A percentile compares a stretch with the other conserved stretches of the same genome.
Conservation (phyloP, 139 green algal genomes). For the Medakamo hakoo region DNA sequence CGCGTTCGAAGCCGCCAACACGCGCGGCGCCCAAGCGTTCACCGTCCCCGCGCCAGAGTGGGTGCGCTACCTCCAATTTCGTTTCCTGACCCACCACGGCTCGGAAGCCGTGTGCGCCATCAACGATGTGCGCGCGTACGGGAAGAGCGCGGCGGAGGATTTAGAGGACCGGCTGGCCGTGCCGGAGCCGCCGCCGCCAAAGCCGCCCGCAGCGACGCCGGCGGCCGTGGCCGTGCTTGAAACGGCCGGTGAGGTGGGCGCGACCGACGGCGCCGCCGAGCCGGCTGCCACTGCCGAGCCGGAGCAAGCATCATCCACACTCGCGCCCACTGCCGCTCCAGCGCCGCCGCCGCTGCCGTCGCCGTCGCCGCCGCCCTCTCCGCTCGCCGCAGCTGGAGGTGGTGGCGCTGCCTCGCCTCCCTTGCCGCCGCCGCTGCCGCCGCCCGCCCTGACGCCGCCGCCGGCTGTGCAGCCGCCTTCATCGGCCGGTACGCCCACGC, state of each 20-base stretch:
- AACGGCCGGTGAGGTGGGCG: neutral
- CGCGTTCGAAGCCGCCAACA: slow-evolving; percentile 36
- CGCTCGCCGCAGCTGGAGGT: too few relatives aligned
- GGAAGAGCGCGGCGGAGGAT: slow-evolving; percentile 63
- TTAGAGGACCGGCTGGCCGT: slow-evolving; percentile 48
- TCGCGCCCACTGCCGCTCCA: too few relatives aligned
- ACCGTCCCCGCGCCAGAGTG: slow-evolving; percentile 13
- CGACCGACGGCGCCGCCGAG: neutral
- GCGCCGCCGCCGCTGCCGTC: neutral
- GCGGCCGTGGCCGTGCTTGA: too few relatives aligned
- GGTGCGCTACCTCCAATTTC: slow-evolving; percentile 56
- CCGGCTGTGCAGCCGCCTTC: too few relatives aligned
- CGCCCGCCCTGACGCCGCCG: neutral
- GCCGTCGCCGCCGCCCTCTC: too few relatives aligned
- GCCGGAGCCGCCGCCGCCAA: too few relatives aligned
- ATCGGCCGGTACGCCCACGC: neutral
- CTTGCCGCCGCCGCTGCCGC: too few relatives aligned
- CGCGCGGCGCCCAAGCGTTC: slow-evolving; percentile 46
- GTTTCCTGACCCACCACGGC: slow-evolving; percentile 55
- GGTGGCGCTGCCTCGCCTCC: too few relatives aligned
- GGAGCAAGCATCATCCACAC: too few relatives aligned
- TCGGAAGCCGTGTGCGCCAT: slow-evolving; percentile 69
- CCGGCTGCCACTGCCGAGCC: neutral
- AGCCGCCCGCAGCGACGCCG: too few relatives aligned
- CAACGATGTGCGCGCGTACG: slow-evolving; percentile 39